phyloP scores from a whole-genome alignment of 495 filamentous ascomycete genomes.

The Talaromyces trachyspermus region DNA sequence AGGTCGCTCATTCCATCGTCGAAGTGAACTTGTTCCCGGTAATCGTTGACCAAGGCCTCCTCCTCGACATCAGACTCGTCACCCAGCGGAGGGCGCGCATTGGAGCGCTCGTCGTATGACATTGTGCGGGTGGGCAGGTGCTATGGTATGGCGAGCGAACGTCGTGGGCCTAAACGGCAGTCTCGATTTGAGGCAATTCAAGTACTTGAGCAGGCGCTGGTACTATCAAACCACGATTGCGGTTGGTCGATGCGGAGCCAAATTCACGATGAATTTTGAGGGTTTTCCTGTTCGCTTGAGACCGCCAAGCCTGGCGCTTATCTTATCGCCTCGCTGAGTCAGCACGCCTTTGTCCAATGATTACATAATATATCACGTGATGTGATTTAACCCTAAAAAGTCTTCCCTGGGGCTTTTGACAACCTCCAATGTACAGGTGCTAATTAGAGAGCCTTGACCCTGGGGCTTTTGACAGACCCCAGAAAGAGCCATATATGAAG shows the following conservation, averaged over 20 bases:
- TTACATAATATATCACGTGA: no score
- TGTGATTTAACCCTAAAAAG: no score
- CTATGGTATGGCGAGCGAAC: background rate
- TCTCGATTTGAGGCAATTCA: no score
- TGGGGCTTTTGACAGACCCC: no score
- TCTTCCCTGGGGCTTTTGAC: no score
- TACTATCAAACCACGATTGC: no score
- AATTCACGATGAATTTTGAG: conserved; percentile 39
- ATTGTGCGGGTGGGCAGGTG: conserved; percentile 18
- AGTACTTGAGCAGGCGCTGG: no score
- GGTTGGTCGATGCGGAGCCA: conserved; percentile 5
- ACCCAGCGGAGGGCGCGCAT: conserved; percentile 47
- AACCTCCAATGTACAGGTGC: no score
- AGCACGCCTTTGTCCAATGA: background rate
- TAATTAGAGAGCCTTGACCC: no score
- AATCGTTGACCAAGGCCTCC: conserved; percentile 88
- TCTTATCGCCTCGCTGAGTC: conserved; percentile 43
- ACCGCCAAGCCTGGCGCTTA: conserved; percentile 28
- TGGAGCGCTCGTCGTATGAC: conserved; percentile 46
- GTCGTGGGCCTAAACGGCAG: no score
- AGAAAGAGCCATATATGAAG: no score
- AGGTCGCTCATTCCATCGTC: conserved; percentile 77
- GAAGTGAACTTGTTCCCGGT: conserved; percentile 88
- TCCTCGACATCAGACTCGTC: conserved; percentile 91
- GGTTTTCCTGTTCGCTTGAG: conserved; percentile 41